Base-by-base conservation (phyloP, 768 basidiomycete genomes). In the Favolaschia claudopus region DNA sequence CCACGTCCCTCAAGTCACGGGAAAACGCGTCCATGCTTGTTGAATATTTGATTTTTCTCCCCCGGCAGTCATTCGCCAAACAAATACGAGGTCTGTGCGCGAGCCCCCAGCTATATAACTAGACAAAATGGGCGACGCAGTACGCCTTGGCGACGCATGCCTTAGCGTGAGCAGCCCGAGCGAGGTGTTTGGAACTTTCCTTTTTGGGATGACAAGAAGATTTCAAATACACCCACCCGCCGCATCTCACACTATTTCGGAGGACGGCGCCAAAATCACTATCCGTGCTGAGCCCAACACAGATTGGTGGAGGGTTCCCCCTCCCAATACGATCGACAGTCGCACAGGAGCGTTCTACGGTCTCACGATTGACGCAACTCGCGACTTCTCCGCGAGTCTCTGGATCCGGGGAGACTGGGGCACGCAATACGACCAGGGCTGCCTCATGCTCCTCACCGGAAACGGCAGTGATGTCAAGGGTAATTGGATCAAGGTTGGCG, bases 261-360 rank as follows among this genome's bases (percentile, higher is more conserved):
- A 24, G 32, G 49, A 52, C 19, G 60, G 60, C 20, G 53, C 31
- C 15, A 57, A 57, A 22, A 9, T 53, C 39, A 40, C 55, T 9
- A 46, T 62, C 20, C 55, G 50, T 1, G 55, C 60, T 3, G 40
- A 47, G 4, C 50, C 55, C 15, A 47, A 58, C 8, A 62, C 60
- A 6, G 60, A 62, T 13, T 62, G 60, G 60, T 62, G 60, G 60
- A 20, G 60, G 10, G 31, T 54, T 3, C 60, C 60, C 2, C 60
- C 60, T 8, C 55, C 55, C 7, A 44, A 52, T 17, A 42, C 60
- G 10, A 28, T 62, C 38, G 55, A 62, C 4, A 62, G 55, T 12
- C 55, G 55, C 20, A 33, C 49, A n/a, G 60, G 60, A 17, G 55
- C 60, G 39, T 57, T 62, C 15, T 53, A 47, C 51, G 43, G 33